Evolutionary conservation across 202 grass and related monocot species (phyloP), one percentile per base, ranked within the genome.

Genomic region (Schoenoplectus tabernaemontani): DNA sequence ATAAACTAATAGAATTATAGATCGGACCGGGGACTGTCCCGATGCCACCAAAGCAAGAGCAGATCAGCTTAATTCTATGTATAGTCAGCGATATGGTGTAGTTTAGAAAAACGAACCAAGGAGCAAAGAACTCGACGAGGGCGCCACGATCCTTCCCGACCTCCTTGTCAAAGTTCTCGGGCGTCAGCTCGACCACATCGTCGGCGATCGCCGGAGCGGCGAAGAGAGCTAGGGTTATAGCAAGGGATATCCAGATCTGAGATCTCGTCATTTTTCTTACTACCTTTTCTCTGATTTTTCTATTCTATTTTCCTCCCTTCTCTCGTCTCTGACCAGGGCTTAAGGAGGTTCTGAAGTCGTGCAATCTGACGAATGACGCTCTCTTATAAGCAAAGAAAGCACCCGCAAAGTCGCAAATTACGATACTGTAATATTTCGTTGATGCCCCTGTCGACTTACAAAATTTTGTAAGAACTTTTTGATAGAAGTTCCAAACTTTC

Each of bases 91-190:
- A 74, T 3, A 53, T 51, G 46, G 26, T 53, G 15, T 53, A 19
- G 46, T 4, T 71, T 4, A 74, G n/a, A 33, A 15, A 34, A 37
- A 23, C 62, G 50, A 59, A 94, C 95, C 95, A 98, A 13, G 95
- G 95, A 11, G 95, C 91, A 82, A 94, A 98, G 86, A 98, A 98
- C 91, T 98, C 95, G 78, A 98, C 89, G 83, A 98, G 95, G 24
- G 95, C 95, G 59, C 53, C 95, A 34, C 95, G 88, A 66, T 98
- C 95, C 81, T 94, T 87, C 4, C 95, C 95, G 68, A 98, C 91
- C 89, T 92, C 91, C 83, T 89, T 85, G 83, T 98, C 89, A 85
- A 98, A 98, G 88, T 87, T 88, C 78, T 86, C 86, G 78, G 86
- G 86, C 47, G 89, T 92, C 44, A 98, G 88, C 5, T 74, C 69